A percentile compares a stretch with the other conserved stretches of the same genome.
phyloP scores from a whole-genome alignment of 2,329 filamentous ascomycete species.

The Penicillium sp. region DNA sequence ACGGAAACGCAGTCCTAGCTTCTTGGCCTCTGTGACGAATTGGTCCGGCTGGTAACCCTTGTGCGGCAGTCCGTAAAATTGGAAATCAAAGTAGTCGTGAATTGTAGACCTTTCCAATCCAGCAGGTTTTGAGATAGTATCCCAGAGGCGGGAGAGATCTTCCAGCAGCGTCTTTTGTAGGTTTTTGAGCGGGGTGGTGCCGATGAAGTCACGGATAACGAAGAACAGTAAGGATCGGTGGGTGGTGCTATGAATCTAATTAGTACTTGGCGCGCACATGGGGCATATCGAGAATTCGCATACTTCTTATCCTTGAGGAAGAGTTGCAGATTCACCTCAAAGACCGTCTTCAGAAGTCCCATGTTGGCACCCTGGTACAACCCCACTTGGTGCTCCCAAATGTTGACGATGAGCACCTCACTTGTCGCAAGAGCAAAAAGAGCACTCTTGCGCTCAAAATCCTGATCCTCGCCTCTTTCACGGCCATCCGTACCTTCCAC shows the following conservation, averaged over 20 bases:
- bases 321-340: slow-evolving; percentile 96
- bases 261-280: slow-evolving; percentile 11
- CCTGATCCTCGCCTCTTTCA: slow-evolving; percentile 95
- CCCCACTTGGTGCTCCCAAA: slow-evolving; percentile 99
- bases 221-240: slow-evolving; percentile 95
- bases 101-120: slow-evolving; percentile 88
- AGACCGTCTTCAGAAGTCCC: slow-evolving; percentile 97
- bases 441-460: slow-evolving; percentile 98
- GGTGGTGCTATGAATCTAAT: slow-evolving; percentile 65
- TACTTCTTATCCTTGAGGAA: slow-evolving; percentile 96
- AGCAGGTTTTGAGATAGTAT: slow-evolving; percentile 84
- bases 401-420: slow-evolving; percentile 97
- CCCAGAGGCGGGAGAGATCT: slow-evolving; percentile 91
- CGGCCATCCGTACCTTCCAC: slow-evolving; percentile 97
- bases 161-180: slow-evolving; percentile 87
- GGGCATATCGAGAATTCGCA: slow-evolving; percentile 33
- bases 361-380: slow-evolving; percentile 98
- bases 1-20: slow-evolving; percentile 79
- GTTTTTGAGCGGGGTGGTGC: slow-evolving; percentile 86
- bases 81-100: slow-evolving; percentile 98
- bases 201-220: slow-evolving; percentile 96
- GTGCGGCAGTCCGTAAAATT: slow-evolving; percentile 92
- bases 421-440: slow-evolving; percentile 96
- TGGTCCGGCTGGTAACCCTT: slow-evolving; percentile 95
- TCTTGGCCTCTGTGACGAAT: slow-evolving; percentile 79